Conservation (phyloP, 1,284 basidiomycete genomes). For the Melanopsichium pennsylvanicum region DNA sequence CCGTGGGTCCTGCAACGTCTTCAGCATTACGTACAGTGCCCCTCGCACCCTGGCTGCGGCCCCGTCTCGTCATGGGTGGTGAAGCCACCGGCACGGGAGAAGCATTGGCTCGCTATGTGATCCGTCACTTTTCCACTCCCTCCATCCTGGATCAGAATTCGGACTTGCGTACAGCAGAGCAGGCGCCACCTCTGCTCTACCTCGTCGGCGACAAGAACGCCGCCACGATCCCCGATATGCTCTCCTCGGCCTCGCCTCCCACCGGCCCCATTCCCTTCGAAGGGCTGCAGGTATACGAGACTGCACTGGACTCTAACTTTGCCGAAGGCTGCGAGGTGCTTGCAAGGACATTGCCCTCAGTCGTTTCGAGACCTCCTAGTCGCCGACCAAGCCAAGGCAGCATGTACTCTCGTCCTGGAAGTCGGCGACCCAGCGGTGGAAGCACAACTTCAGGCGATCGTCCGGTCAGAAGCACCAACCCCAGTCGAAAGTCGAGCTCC, state of each 20-base stretch:
- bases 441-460: slow-evolving; percentile 19
- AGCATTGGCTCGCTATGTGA: slow-evolving; percentile 51
- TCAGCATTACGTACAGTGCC: slow-evolving; percentile 38
- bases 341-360: slow-evolving; percentile 39
- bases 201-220: slow-evolving; percentile 62
- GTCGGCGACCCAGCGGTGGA: slow-evolving; percentile 33
- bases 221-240: slow-evolving; percentile 45
- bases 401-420: slow-evolving; percentile 15
- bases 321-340: slow-evolving; percentile 44
- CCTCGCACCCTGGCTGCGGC: slow-evolving; percentile 45
- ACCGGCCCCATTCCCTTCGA: slow-evolving; percentile 43
- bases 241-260: slow-evolving; percentile 26
- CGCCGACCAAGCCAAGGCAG: slow-evolving; percentile 35
- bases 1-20: slow-evolving; percentile 60
- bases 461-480: slow-evolving; percentile 3
- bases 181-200: slow-evolving; percentile 44
- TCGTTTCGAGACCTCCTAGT: slow-evolving; percentile 33
- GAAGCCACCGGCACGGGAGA: slow-evolving; percentile 59
- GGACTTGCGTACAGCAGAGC: slow-evolving; percentile 3
- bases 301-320: slow-evolving; percentile 46
- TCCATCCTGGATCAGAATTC: slow-evolving; percentile 22
- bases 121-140: slow-evolving; percentile 38
- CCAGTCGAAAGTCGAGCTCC: slow-evolving; percentile 26
- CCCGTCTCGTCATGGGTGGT: slow-evolving; percentile 50
- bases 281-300: slow-evolving; percentile 58